Evolutionary conservation across 73 alveolate species (phyloP).

Genomic region (Symbiodinium natans): DNA sequence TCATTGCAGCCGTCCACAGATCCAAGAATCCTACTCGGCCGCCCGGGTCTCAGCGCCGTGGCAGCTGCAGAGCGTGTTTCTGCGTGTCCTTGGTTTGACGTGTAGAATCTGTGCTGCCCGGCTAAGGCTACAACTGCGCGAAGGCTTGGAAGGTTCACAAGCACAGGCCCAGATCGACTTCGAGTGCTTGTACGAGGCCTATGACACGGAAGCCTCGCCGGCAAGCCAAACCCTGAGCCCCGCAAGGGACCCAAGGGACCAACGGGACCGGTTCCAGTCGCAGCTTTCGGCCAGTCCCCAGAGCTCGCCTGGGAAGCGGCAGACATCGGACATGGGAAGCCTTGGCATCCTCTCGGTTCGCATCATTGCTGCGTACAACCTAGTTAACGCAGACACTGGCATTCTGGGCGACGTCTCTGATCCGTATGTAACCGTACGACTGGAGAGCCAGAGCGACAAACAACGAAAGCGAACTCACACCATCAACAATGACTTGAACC

Average conservation of each 20-base stretch:
- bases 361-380: conserved; percentile 64
- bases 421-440: conserved; percentile 45
- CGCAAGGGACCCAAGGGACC: background rate
- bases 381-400: conserved; percentile 69
- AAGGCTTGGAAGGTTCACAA: conserved; percentile 55
- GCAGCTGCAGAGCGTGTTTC: background rate
- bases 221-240: conserved; percentile 21
- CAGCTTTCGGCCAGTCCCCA: conserved; percentile 16
- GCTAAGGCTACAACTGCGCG: conserved; percentile 68
- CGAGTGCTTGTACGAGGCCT: conserved; percentile 67
- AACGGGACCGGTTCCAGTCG: conserved; percentile 14
- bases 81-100: too few species aligned
- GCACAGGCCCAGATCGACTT: conserved; percentile 53
- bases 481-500: conserved; percentile 69
- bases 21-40: conserved; percentile 72
- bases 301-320: background rate
- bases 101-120: too few species aligned
- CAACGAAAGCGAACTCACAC: conserved; percentile 73
- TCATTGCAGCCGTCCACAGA: conserved; percentile 54
- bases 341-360: conserved; percentile 53
- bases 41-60: background rate
- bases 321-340: conserved; percentile 19
- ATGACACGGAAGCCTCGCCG: conserved; percentile 29
- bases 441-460: conserved; percentile 79
- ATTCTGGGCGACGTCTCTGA: conserved; percentile 64